Percentiles rank a stretch among this genome's conserved stretches.
Conservation (phyloP, 306 rosid species). For the Sesbania bispinosa region DNA sequence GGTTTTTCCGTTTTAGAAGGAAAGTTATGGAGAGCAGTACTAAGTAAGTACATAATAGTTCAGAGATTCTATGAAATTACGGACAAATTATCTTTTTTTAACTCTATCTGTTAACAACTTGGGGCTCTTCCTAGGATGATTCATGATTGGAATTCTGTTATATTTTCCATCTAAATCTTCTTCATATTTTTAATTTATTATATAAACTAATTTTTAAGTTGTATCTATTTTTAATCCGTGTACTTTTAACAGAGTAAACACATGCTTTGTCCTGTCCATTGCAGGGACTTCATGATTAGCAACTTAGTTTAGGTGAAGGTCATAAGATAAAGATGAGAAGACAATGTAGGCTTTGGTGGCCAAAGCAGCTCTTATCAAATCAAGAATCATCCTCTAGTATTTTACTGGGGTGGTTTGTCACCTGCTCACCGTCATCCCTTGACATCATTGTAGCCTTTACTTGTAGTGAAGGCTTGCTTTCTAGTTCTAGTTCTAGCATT, state of each 20-base stretch:
- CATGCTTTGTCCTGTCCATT: conserved; percentile 7
- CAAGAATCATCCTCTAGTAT: conserved; percentile 43
- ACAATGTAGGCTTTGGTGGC: conserved; percentile 96
- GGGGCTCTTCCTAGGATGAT: not conserved
- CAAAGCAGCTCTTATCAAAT: conserved; percentile 54
- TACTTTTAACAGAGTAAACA: not conserved
- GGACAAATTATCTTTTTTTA: not conserved
- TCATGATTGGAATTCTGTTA: not conserved
- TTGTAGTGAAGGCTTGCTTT: conserved; percentile 41
- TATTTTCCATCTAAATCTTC: conserved; percentile 6
- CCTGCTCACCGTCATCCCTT: conserved; percentile 56
- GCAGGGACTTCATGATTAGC: conserved; percentile 32
- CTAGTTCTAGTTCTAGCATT: conserved; percentile 36
- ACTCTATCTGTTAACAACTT: not conserved
- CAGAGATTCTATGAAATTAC: not conserved
- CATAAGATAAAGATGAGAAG: conserved; percentile 43
- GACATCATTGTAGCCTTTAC: conserved; percentile 75
- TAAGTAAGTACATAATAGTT: not conserved
- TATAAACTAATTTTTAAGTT: not conserved
- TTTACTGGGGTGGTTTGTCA: conserved; percentile 83
- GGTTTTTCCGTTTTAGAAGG: not conserved
- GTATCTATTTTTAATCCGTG: not conserved
- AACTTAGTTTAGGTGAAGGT: conserved; percentile 21
- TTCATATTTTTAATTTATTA: not conserved
- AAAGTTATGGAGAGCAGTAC: not conserved